These are phyloP conservation scores for Coemansia sp. DNA, from an alignment of 192 early-diverging fungal species.

Conservation along the genomic window DNA sequence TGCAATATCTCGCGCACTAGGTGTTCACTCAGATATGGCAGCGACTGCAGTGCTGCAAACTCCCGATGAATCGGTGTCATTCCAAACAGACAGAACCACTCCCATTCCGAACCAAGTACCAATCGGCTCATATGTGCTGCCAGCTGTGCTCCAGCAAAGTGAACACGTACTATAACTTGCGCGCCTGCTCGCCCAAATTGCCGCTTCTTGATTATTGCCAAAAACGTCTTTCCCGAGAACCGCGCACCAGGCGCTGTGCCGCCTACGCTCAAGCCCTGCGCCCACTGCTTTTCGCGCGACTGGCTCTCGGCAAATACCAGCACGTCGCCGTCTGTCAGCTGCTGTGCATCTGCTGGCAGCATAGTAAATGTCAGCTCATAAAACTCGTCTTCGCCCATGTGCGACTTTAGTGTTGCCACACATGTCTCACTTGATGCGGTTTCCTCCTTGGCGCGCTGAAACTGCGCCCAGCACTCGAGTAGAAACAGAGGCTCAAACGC, in stretches of 20 bases:
- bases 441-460: constrained; percentile 70
- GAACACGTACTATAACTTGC: constrained; percentile 33
- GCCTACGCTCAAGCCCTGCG: constrained; percentile 8
- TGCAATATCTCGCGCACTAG: constrained; percentile 64
- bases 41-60: constrained; percentile 68
- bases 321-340: constrained; percentile 60
- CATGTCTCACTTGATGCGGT: constrained; percentile 25
- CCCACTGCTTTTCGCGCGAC: constrained; percentile 24
- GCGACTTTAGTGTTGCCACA: constrained; percentile 48
- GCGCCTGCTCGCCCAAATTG: constrained; percentile 16
- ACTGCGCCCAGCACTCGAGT: constrained; percentile 82
- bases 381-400: constrained; percentile 71
- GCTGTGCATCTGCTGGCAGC: constrained; percentile 37
- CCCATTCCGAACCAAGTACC: constrained; percentile 40
- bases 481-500: constrained; percentile 80
- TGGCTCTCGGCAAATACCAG: constrained; percentile 55
- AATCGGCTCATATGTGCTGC: constrained; percentile 24
- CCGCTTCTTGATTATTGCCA: constrained; percentile 42
- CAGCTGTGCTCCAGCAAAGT: constrained; percentile 19
- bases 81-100: constrained; percentile 53
- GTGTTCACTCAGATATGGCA: constrained; percentile 57
- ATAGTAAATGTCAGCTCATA: constrained; percentile 63
- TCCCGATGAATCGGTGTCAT: constrained; percentile 80
- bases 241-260: neutral
- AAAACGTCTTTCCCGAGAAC: constrained; percentile 31